Evolutionary conservation across 2,329 filamentous ascomycete species (phyloP).

Genomic region (Penicillium sp.): DNA sequence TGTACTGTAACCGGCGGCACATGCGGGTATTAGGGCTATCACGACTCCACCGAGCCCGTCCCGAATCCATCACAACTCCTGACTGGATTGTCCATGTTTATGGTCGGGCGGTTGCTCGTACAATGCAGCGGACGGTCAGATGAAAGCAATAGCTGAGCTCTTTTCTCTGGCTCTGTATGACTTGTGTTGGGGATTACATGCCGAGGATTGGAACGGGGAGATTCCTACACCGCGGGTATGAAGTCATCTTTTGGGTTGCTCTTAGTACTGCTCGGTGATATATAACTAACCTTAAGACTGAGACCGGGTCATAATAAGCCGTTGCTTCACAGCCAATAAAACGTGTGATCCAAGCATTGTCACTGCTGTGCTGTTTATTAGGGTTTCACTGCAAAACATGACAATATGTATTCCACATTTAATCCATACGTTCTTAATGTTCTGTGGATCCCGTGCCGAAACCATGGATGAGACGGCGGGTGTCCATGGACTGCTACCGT

Average conservation of each 20-base stretch:
- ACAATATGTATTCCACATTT: not conserved
- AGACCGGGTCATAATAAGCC: not conserved
- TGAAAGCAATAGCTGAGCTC: not conserved
- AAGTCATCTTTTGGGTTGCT: not conserved
- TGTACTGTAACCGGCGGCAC: conserved; percentile 19
- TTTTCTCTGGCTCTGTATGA: not conserved
- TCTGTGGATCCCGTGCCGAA: not conserved
- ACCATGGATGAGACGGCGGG: not conserved
- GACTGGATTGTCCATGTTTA: not conserved
- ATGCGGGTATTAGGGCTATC: not conserved
- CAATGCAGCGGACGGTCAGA: conserved; percentile 7
- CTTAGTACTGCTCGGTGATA: not conserved
- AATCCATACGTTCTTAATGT: not conserved
- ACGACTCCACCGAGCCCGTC: conserved; percentile 6
- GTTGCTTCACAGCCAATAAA: not conserved
- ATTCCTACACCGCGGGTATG: not conserved
- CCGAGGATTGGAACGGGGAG: not conserved
- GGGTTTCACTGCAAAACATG: not conserved
- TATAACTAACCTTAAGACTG: not conserved
- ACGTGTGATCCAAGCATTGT: not conserved
- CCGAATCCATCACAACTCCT: not conserved
- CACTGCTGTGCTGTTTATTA: not conserved
- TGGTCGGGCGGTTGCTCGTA: conserved; percentile 3
- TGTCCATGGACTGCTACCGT: not conserved
- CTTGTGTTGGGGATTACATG: not conserved